Conservation (phyloP, 2,329 filamentous ascomycete genomes). For the Xylariaceae sp. region DNA sequence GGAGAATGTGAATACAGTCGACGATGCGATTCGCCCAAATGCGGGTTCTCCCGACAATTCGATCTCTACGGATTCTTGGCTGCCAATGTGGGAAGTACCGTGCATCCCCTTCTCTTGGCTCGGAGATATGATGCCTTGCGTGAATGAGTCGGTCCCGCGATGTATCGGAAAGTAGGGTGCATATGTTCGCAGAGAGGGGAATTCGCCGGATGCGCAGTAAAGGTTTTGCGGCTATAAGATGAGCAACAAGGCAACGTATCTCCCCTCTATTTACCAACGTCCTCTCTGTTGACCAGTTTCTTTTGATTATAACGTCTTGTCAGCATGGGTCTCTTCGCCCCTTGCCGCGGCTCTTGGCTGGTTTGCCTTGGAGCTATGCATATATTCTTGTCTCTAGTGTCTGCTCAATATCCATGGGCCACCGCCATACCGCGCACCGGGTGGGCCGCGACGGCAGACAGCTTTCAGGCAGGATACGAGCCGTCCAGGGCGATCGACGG, state of each 20-base stretch:
- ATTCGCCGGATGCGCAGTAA: no score
- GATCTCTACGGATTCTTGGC: no score
- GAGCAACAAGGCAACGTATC: background rate
- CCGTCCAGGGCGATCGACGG: conserved; percentile 30
- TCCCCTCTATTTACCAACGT: background rate
- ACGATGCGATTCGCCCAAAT: conserved; percentile 2
- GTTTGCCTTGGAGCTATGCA: conserved; percentile 10
- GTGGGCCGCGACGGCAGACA: conserved; percentile 31
- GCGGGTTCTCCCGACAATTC: no score
- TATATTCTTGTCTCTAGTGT: conserved; percentile 13
- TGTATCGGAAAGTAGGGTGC: no score
- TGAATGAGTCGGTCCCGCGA: no score
- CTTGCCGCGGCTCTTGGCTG: conserved; percentile 7
- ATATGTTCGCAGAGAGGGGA: no score
- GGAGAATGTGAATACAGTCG: background rate
- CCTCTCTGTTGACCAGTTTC: background rate
- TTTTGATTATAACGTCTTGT: background rate
- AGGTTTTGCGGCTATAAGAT: no score
- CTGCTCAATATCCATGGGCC: conserved; percentile 22
- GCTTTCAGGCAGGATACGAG: conserved; percentile 26
- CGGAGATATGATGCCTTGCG: no score
- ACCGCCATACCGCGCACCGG: conserved; percentile 20
- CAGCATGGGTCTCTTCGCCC: background rate
- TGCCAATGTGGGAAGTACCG: no score
- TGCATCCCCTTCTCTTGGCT: no score